phyloP scores from a whole-genome alignment of 208 protist genomes.

The Wallacemonas sp. region DNA sequence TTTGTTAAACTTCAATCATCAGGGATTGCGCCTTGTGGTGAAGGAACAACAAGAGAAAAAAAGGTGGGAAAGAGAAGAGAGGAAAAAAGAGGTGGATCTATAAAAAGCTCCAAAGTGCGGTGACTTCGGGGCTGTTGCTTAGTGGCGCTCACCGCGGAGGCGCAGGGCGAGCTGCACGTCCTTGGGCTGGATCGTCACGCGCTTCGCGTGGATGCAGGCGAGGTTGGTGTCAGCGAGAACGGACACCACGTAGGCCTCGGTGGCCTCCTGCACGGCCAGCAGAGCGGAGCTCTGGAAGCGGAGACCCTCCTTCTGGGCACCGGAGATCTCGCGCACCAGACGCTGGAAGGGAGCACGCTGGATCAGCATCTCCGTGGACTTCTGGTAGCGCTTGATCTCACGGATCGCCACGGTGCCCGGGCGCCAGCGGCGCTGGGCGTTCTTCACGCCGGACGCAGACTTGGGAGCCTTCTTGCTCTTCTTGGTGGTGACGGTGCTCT shows the following conservation, averaged over 20 bases:
- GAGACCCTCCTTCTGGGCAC: constrained; percentile 72
- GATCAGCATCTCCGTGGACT: constrained; percentile 88
- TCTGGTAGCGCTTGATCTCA: constrained; percentile 95
- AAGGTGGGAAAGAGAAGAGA: constrained; percentile 5
- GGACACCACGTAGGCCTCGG: constrained; percentile 91
- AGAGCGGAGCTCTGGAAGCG: constrained; percentile 89
- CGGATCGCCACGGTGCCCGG: constrained; percentile 98
- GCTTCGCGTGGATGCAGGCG: constrained; percentile 84
- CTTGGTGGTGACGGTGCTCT: constrained; percentile 97
- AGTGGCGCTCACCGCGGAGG: constrained; percentile 64
- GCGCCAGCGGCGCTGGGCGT: constrained; percentile 95
- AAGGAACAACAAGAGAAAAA: constrained; percentile 19
- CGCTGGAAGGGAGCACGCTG: constrained; percentile 89
- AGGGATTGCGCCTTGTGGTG: background rate
- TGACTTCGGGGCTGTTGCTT: constrained; percentile 15
- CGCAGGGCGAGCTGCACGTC: constrained; percentile 69
- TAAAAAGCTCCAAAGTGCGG: constrained; percentile 11
- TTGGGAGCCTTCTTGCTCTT: constrained; percentile 97
- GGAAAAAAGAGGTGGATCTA: constrained; percentile 8
- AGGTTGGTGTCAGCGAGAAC: constrained; percentile 94
- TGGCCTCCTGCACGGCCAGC: constrained; percentile 88
- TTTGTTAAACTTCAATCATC: background rate
- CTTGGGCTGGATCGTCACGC: constrained; percentile 86
- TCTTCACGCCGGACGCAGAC: constrained; percentile 95
- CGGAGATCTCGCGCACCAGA: constrained; percentile 84